Evolutionary conservation across 2,329 filamentous ascomycete species (phyloP).

Genomic region (Aspergillus persii): DNA sequence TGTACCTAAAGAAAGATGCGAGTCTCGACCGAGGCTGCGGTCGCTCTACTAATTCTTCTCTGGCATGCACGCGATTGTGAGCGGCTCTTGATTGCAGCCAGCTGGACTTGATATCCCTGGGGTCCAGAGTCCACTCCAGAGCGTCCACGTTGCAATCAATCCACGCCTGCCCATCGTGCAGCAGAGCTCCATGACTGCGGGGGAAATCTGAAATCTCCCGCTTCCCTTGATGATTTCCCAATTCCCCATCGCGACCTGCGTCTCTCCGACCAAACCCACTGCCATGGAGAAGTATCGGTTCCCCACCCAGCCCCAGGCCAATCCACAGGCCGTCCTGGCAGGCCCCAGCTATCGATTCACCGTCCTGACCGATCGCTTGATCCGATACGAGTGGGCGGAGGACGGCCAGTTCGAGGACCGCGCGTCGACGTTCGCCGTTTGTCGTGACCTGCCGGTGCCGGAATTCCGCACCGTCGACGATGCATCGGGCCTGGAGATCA

Average conservation of each 20-base stretch:
- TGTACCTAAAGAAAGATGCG: too few relatives aligned
- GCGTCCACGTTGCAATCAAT: neutral
- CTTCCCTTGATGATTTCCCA: too few relatives aligned
- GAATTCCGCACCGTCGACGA: conserved; percentile 50
- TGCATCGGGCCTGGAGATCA: conserved; percentile 52
- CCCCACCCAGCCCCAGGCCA: conserved; percentile 26
- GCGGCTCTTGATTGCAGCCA: too few relatives aligned
- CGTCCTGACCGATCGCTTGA: conserved; percentile 54
- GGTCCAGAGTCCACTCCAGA: too few relatives aligned
- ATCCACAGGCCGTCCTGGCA: conserved; percentile 46
- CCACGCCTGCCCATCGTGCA: neutral
- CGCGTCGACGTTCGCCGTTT: conserved; percentile 61
- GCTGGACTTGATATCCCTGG: too few relatives aligned
- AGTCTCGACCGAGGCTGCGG: too few relatives aligned
- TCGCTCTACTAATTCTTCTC: too few relatives aligned
- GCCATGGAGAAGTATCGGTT: neutral
- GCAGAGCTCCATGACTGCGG: neutral
- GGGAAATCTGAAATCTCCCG: too few relatives aligned
- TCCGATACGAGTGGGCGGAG: conserved; percentile 62
- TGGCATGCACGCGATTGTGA: too few relatives aligned
- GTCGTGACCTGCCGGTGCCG: conserved; percentile 50
- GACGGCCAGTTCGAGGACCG: conserved; percentile 62
- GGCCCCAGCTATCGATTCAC: conserved; percentile 59
- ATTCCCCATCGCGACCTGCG: neutral
- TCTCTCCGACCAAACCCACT: neutral